phyloP scores from a whole-genome alignment of 208 protist species.

The Vickermania ingenoplastis region DNA sequence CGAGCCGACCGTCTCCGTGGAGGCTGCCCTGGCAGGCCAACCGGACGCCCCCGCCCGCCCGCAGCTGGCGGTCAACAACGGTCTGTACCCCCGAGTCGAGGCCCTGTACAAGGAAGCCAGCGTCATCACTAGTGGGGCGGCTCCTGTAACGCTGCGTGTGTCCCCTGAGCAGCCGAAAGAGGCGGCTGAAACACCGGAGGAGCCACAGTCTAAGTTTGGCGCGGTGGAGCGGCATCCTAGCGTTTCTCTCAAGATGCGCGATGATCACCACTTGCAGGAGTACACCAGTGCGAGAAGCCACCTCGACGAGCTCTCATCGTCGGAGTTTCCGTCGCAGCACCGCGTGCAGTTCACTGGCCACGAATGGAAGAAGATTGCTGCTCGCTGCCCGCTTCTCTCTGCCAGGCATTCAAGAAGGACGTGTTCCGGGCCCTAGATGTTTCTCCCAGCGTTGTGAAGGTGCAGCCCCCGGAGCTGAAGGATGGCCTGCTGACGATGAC shows the following conservation, averaged over 20 bases:
- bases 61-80: background rate
- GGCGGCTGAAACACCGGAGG: background rate
- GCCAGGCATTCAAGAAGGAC: no score
- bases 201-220: background rate
- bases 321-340: no score
- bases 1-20: background rate
- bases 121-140: background rate
- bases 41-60: background rate
- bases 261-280: background rate
- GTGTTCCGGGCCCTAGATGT: no score
- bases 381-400: no score
- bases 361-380: no score
- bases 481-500: no score
- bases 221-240: background rate
- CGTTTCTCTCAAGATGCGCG: background rate
- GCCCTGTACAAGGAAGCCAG: background rate
- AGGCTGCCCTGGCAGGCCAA: background rate
- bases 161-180: background rate
- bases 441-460: no score
- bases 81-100: background rate
- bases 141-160: background rate
- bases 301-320: no score
- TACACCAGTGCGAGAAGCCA: background rate
- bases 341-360: no score
- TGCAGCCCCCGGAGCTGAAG: no score